Conservation (phyloP, 2,329 filamentous ascomycete species). For the Thelonectria olida region DNA sequence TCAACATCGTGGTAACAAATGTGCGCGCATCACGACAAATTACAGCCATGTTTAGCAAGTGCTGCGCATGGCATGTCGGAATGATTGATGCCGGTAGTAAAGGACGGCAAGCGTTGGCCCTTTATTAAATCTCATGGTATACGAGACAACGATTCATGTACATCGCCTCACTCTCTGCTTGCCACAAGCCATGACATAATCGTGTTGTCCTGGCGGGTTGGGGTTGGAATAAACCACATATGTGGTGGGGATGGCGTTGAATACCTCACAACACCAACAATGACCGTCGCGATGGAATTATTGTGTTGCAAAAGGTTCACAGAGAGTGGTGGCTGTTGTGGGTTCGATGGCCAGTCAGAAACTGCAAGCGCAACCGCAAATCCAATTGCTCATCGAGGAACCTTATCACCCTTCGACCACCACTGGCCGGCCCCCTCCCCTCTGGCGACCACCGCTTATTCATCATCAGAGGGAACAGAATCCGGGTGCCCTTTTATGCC, state of each 20-base stretch:
- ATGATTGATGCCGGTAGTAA: no score
- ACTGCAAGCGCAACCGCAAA: constrained; percentile 2
- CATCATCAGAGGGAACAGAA: not conserved
- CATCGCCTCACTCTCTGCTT: not conserved
- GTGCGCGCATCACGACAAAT: not conserved
- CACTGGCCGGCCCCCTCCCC: not conserved
- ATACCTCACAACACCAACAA: constrained; percentile 27
- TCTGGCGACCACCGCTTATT: not conserved
- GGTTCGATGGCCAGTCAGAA: constrained; percentile 4
- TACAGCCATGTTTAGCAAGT: constrained; percentile 1
- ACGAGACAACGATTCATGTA: no score
- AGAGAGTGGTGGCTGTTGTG: not conserved
- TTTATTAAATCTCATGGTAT: no score
- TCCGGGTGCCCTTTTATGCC: constrained; percentile 21
- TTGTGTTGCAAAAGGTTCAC: constrained; percentile 18
- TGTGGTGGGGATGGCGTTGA: not conserved
- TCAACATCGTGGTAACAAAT: not conserved
- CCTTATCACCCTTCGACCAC: constrained; percentile 1
- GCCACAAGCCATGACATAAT: not conserved
- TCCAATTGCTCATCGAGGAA: constrained; percentile 5
- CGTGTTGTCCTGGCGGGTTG: constrained; percentile 13
- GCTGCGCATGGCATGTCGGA: no score
- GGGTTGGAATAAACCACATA: constrained; percentile 8
- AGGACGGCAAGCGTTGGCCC: no score
- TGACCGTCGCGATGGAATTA: constrained; percentile 4